A percentile compares a stretch with the other conserved stretches of the same genome.
Conservation (phyloP, 306 rosid genomes). For the Fragaria nilgerrensis region DNA sequence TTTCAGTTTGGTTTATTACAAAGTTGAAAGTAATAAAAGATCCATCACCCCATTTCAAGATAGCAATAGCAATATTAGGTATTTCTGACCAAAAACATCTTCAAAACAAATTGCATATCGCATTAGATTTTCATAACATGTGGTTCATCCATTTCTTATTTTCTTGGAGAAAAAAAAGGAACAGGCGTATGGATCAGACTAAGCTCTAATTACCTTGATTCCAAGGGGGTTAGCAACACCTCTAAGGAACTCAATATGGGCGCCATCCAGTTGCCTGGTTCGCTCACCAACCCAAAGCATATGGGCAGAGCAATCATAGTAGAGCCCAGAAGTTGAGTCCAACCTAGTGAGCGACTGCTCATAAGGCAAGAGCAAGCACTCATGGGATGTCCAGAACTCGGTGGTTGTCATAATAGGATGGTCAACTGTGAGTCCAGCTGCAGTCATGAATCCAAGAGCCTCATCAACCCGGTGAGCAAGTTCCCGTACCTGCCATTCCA, state of each 20-base stretch:
- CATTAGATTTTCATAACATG: neutral
- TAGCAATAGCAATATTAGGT: neutral
- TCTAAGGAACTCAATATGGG: constrained; percentile 91
- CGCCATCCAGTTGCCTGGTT: constrained; percentile 94
- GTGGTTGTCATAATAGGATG: constrained; percentile 97
- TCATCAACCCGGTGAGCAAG: constrained; percentile 94
- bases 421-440: constrained; percentile 93
- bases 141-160: neutral
- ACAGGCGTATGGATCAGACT: neutral
- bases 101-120: neutral
- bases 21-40: neutral
- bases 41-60: neutral
- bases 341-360: constrained; percentile 93
- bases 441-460: constrained; percentile 99
- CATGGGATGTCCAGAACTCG: constrained; percentile 98
- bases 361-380: constrained; percentile 89
- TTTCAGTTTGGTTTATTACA: neutral
- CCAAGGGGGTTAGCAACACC: constrained; percentile 98
- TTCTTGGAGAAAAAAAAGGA: neutral
- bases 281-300: constrained; percentile 97
- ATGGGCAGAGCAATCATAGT: constrained; percentile 97
- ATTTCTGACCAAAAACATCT: neutral
- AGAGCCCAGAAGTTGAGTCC: constrained; percentile 93
- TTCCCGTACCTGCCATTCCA: constrained; percentile 76
- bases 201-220: constrained; percentile 67